Conservation (phyloP, 2,329 filamentous ascomycete species). For the Colletotrichum ledebouriae region DNA sequence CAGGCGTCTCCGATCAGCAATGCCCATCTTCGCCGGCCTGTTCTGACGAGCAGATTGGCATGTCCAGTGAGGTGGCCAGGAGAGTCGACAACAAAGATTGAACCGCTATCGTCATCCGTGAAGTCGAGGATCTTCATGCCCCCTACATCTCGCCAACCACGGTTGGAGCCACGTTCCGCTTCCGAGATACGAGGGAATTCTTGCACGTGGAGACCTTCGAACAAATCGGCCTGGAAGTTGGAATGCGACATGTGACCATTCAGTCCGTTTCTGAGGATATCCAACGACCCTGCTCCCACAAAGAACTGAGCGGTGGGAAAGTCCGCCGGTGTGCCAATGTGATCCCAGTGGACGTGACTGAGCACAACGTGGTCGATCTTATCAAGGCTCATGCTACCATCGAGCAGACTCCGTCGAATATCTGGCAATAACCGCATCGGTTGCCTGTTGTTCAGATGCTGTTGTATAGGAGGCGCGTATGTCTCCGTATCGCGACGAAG, state of each 20-base stretch:
- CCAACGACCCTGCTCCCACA: not conserved
- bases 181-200: too few relatives aligned
- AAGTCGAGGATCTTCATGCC: not conserved
- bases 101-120: not conserved
- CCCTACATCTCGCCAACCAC: too few relatives aligned
- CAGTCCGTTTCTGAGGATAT: not conserved
- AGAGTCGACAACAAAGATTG: not conserved
- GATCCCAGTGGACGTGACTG: not conserved
- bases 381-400: not conserved
- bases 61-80: conserved; percentile 4
- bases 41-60: not conserved
- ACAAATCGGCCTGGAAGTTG: too few relatives aligned
- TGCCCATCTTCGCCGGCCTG: not conserved
- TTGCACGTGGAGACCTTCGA: too few relatives aligned
- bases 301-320: not conserved
- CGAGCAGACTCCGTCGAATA: not conserved
- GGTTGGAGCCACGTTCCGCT: too few relatives aligned
- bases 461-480: not conserved
- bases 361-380: not conserved
- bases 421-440: not conserved
- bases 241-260: too few relatives aligned
- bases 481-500: not conserved
- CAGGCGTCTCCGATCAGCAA: conserved; percentile 8
- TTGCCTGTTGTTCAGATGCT: not conserved
- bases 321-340: not conserved